Evolutionary conservation across 805 yeast genomes (phyloP), one percentile per base, ranked within the genome.

Genomic region (Candida chilensis): DNA sequence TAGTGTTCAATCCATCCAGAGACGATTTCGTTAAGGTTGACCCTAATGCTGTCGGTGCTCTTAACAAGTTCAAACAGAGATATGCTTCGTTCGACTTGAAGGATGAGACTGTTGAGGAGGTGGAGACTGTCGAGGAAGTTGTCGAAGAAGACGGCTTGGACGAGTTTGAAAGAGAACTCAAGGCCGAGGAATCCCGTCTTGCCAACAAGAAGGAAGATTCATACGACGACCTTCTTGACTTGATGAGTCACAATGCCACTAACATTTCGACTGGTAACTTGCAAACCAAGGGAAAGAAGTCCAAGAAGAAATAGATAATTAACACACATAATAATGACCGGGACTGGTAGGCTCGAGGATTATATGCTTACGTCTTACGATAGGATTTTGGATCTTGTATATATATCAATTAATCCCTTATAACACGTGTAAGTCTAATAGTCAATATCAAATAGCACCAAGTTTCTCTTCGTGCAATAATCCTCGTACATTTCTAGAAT

Each of bases 1-100:
- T 87, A 20, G 54, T 83, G 32, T 92, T 96, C 96, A 92, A 92
- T 56, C 85, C 87, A 31, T 72, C 82, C 38, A 75, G 88, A 57
- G 73, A 82, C 15, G 92, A 86, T 52, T 62, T 84, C 44, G 71
- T 71, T 30, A 70, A 78, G 27, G 67, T 74, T 20, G 94, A 84
- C 54, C 79, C 83, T n/a, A 83, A 75, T 51, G 83, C 92, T 10
- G 78, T 84, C 31, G 95, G 94, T 44, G 79, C 78, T 53, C 60
- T 88, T 46, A 76, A 71, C 53, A 78, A 71, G 52, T 83, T 82
- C 66, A 80, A 74, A 52, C 71, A 73, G 52, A 80, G 69, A 51
- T 83, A 69, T 48, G 57, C 79, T 2, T 57, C 64, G 12, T 75
- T 71, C 33, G 60, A 62, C 17, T n/a, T n/a, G n/a, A n/a, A n/a